A percentile compares a stretch with the other conserved stretches of the same genome.
Evolutionary conservation across 495 filamentous ascomycete genomes (phyloP).

Genomic region (Penicillium coffeae): DNA sequence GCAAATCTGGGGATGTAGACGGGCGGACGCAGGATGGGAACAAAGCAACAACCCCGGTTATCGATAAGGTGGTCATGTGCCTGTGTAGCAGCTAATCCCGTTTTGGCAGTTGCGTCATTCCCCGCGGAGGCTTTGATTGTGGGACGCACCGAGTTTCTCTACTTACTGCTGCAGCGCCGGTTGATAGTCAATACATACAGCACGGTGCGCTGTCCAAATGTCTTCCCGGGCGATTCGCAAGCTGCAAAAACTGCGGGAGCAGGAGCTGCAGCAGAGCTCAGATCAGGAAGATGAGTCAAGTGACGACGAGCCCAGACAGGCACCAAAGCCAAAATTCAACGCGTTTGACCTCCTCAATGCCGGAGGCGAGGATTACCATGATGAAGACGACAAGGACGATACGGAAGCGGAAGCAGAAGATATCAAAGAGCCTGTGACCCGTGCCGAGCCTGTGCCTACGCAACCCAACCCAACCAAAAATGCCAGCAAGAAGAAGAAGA

Average conservation of each 20-base stretch:
- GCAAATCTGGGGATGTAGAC: too few relatives aligned
- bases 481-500: slow-evolving; percentile 50
- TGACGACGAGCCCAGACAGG: slow-evolving; percentile 40
- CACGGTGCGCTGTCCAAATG: slow-evolving; percentile 45
- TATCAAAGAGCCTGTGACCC: slow-evolving; percentile 20
- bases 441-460: slow-evolving; percentile 12
- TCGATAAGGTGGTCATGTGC: slow-evolving; percentile 25
- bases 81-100: slow-evolving; percentile 23
- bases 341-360: slow-evolving; percentile 51
- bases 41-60: slow-evolving; percentile 1
- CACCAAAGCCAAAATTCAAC: slow-evolving; percentile 43
- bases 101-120: slow-evolving; percentile 39
- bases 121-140: slow-evolving; percentile 25
- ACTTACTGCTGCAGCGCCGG: neutral
- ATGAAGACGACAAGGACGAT: slow-evolving; percentile 46
- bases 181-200: neutral
- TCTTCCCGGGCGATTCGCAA: slow-evolving; percentile 77
- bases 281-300: slow-evolving; percentile 49
- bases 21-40: too few relatives aligned
- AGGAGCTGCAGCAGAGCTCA: slow-evolving; percentile 53
- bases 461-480: slow-evolving; percentile 31
- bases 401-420: slow-evolving; percentile 32
- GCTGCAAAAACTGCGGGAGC: slow-evolving; percentile 60
- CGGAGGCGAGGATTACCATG: slow-evolving; percentile 61
- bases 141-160: neutral